Evolutionary conservation across 805 yeast genomes (phyloP).

Genomic region (Teunomyces gatunensis): DNA sequence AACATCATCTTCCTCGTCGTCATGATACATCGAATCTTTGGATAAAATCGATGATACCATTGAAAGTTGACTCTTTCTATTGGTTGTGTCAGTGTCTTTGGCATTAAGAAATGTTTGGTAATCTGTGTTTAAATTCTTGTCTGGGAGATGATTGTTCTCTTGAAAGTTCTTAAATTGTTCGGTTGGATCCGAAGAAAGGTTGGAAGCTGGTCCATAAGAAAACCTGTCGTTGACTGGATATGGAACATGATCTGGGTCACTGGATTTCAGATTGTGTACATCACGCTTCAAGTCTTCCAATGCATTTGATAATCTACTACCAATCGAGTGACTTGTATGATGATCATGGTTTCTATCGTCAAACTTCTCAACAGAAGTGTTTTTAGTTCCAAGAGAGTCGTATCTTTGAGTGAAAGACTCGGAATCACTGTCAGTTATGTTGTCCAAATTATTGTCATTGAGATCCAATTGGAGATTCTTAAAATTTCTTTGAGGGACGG

Average conservation of each 20-base stretch:
- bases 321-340: not conserved
- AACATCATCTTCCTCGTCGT: slow-evolving; percentile 31
- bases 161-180: slow-evolving; percentile 17
- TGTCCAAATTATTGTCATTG: not conserved
- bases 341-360: slow-evolving; percentile 1
- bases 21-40: slow-evolving; percentile 27
- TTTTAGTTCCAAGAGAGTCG: slow-evolving; percentile 8
- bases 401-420: slow-evolving; percentile 5
- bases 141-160: slow-evolving; percentile 7
- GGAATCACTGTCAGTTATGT: slow-evolving; percentile 7
- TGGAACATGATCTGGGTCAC: slow-evolving; percentile 5
- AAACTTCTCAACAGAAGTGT: slow-evolving; percentile 6
- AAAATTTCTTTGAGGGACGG: slow-evolving; percentile 15
- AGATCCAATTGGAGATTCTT: slow-evolving; percentile 22
- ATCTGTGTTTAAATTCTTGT: slow-evolving; percentile 19
- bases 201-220: slow-evolving; percentile 9
- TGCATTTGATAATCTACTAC: slow-evolving; percentile 20
- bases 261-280: slow-evolving; percentile 20
- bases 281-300: slow-evolving; percentile 30
- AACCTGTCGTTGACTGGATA: slow-evolving; percentile 3
- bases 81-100: not conserved
- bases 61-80: slow-evolving; percentile 34
- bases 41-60: slow-evolving; percentile 43
- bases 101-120: slow-evolving; percentile 25
- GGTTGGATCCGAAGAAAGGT: slow-evolving; percentile 6